Base-by-base conservation (phyloP, 768 basidiomycete species). In the Termitomyces sp. region DNA sequence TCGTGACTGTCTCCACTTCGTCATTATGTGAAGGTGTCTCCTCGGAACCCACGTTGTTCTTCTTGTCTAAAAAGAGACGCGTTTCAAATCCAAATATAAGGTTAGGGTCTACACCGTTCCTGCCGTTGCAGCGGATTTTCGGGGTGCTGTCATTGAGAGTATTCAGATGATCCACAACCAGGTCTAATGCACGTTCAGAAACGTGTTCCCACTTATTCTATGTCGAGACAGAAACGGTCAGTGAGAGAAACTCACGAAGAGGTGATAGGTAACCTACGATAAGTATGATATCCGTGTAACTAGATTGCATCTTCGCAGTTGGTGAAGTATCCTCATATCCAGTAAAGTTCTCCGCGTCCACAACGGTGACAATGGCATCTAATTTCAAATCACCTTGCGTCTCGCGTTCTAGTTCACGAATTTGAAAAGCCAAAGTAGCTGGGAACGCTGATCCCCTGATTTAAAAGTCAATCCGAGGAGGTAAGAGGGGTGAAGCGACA, bases 261-360 rank as follows among this genome's bases (percentile, higher is more conserved):
- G 26, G 8, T n/a, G 12, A 20, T 18, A n/a, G n/a, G 20, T 5
- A 13, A 77, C 86, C 58, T 59, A 91, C 90, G 54, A 98, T 82
- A 29, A 98, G 75, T 57, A 98, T 84, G 39, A 95, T 78, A 68
- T 98, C 95, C 3, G 94, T 94, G 69, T 96, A 98, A 66, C 88
- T 89, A n/a, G 95, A 91, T 74, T 92, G 87, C 87, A 96, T 93
- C 68, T 84, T 91, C 22, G 94, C 94, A 1, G 94, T 95, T 0
- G 91, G 88, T 7, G 90, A 92, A 0, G 84, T 88, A 67, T 98
- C 95, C 66, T 97, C 94, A 69, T 97, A 97, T 3, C 94, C 94
- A 14, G 75, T 70, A 69, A 98, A 98, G 70, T 96, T 96, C 71
- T 92, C 91, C 0, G 92, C 90, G 67, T 92, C 90, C 47, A 98